A percentile compares a stretch with the other conserved stretches of the same genome.
Conservation (phyloP, 345 rosid genomes). For the Populus ilicifolia region DNA sequence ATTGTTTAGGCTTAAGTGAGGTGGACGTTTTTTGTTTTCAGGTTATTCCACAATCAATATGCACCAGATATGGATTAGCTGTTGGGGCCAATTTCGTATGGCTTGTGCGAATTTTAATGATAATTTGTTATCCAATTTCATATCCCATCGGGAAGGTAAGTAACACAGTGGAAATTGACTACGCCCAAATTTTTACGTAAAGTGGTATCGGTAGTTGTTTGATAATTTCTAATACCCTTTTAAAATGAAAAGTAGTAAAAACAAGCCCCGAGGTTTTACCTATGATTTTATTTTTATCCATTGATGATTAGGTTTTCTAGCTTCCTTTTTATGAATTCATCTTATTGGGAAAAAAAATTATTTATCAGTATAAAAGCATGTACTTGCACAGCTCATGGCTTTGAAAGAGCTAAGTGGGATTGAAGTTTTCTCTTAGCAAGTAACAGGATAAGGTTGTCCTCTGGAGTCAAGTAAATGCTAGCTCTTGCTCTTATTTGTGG, state of each 20-base stretch:
- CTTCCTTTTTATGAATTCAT: not conserved
- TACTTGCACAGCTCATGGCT: not conserved
- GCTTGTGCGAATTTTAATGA: slow-evolving; percentile 84
- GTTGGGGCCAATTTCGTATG: slow-evolving; percentile 83
- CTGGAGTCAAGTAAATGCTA: too few relatives aligned
- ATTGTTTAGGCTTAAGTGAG: not conserved
- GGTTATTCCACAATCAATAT: slow-evolving; percentile 98
- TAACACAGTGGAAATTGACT: not conserved
- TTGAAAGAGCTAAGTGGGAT: too few relatives aligned
- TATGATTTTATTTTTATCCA: not conserved
- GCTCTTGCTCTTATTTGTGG: too few relatives aligned
- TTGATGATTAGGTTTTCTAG: not conserved
- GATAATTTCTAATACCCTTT: not conserved
- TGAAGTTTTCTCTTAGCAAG: too few relatives aligned
- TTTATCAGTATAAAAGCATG: not conserved
- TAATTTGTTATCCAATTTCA: slow-evolving; percentile 77
- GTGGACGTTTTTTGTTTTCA: slow-evolving; percentile 17
- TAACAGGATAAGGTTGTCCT: too few relatives aligned
- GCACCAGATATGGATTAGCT: slow-evolving; percentile 89
- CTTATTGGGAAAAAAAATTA: not conserved
- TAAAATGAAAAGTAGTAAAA: not conserved
- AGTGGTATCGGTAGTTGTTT: not conserved
- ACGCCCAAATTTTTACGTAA: not conserved
- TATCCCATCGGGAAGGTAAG: slow-evolving; percentile 90
- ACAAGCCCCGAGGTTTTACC: not conserved